phyloP scores from a whole-genome alignment of 345 rosid species.

The Moringa oleifera region DNA sequence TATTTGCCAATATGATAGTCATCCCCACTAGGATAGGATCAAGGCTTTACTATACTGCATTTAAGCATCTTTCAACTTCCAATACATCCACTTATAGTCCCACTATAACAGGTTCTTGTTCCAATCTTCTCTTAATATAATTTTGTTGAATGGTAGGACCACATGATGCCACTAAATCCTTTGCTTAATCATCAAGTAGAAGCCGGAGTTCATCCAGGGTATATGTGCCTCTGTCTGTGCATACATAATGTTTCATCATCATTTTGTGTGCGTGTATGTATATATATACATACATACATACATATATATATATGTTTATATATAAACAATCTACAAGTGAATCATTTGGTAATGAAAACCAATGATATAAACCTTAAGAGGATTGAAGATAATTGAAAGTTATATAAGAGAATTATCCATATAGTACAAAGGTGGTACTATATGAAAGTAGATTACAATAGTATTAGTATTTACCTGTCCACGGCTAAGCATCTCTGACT shows the following conservation, averaged over 20 bases:
- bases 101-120: not conserved
- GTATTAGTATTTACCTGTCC: conserved; percentile 63
- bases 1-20: not conserved
- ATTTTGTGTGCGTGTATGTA: too few species aligned
- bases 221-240: too few species aligned
- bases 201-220: too few species aligned
- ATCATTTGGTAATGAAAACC: too few species aligned
- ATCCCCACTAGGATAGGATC: not conserved
- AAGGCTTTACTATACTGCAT: not conserved
- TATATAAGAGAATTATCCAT: not conserved
- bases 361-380: not conserved
- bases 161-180: not conserved
- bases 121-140: not conserved
- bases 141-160: not conserved
- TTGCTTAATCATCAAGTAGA: not conserved
- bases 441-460: conserved; percentile 1
- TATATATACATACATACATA: too few species aligned
- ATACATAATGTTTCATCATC: too few species aligned
- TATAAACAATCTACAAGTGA: too few species aligned
- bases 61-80: conserved; percentile 4
- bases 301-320: too few species aligned
- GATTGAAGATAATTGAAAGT: not conserved
- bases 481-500: conserved; percentile 98
- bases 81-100: not conserved
- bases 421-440: not conserved